Evolutionary conservation across 192 early-diverging fungal genomes (phyloP), one percentile per base, ranked within the genome.

Genomic region (Mortierella alpina): DNA sequence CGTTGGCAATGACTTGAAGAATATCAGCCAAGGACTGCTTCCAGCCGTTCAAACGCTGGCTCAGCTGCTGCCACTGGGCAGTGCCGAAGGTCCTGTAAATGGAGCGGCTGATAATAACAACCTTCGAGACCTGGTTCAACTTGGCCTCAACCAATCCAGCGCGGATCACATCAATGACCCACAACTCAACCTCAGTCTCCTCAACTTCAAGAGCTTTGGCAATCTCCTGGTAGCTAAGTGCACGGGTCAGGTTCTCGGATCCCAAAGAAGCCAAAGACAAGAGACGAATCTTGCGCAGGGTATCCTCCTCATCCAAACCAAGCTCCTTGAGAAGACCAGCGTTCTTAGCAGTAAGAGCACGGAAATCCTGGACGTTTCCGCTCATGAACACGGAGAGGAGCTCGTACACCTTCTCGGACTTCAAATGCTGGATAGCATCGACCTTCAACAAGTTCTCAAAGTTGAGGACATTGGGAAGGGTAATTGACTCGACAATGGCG

Each of bases 161-260:
- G 48, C 95, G 93, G 59, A 99, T 96, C 12, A 91, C 95, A 75
- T 96, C 94, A 80, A 99, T 97, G 20, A 96, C 90, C 96, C 96
- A 99, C 87, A 96, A 82, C 87, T 99, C 97, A 12, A 99, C 96
- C 41, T 97, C 94, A 17, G 86, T 88, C 62, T 90, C 90, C 14
- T 87, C 82, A 59, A 99, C 89, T 59, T 90, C 89, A 42, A 99
- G 86, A 5, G 90, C 91, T 59, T 86, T 82, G 50, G 93, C 89
- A 58, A 99, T 91, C n/a, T 86, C 80, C 58, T 73, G 63, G 80
- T 96, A 97, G 48, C 90, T 82, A 73, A 99, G 84, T 58, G 89
- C 88, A 46, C 90, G 78, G 40, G 86, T 83, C 49, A 96, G 83
- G 62, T 92, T 86, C 48, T 86, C 86, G 8, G 93, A 92, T 12